Evolutionary conservation across 441 rosid species (phyloP), one percentile per base, ranked within the genome.

Genomic region (Brassica balearica): DNA sequence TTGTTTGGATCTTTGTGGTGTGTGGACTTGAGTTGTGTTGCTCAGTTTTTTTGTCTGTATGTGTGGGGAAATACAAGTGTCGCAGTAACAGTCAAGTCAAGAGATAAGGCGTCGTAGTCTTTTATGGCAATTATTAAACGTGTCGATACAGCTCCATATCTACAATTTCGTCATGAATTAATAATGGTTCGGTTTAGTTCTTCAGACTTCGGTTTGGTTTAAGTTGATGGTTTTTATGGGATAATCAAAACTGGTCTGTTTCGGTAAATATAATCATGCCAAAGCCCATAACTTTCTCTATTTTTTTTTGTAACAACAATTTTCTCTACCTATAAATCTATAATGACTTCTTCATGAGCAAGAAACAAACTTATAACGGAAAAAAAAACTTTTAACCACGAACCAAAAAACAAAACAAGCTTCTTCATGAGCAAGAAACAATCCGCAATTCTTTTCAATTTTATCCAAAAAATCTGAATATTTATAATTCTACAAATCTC

Each of bases 11-110:
- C 25, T 53, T 58, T 70, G 59, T 64, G 60, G 62, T 77, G 65
- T 64, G 71, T 77, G 75, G 70, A 46, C 46, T 62, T 34, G 19
- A 66, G 56, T 61, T 51, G 46, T 15, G 61, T 56, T 56, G 20
- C 68, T 53, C 41, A 23, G 29, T 15, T 8, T 10, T 51, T 70
- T 70, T 77, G 75, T 53, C 71, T 36, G 0, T 77, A 53, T 12
- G 71, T 15, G 64, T 14, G 34, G 59, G 75, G 60, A 71, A 36
- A 55, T 41, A 64, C 60, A 77, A 38, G 56, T 23, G 76, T 71
- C 66, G 23, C 76, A 8, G 72, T 77, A 77, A 70, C 48, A 77
- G 75, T 23, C 69, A 6, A 77, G 75, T 23, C 69, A 6, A 38
- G 10, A 64, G 80, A 70, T 70, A 64, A 71, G 75, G 43, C 69